Base-by-base conservation (phyloP, 192 early-diverging fungal species). In the Coemansia sp. region DNA sequence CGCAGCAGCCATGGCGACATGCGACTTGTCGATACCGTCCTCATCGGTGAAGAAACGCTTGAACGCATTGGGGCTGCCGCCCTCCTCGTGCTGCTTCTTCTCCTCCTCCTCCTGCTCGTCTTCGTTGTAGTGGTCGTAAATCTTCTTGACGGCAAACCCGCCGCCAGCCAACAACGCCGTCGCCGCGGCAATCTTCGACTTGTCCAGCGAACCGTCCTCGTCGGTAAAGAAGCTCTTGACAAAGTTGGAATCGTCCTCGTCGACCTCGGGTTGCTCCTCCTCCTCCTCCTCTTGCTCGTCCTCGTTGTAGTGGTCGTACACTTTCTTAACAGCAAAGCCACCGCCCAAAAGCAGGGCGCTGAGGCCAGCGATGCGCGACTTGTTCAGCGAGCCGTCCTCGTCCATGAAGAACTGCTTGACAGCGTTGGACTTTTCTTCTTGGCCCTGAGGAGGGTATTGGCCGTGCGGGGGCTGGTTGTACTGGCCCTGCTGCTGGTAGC, bases 11-110 rank as follows among this genome's bases (percentile, higher is more conserved):
- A 75, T 20, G 31, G 58, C 55, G 10, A 65, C 37, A 12, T 51
- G 66, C 37, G 72, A 65, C 62, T 74, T 74, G 66, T 64, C 54
- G 14, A 65, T 24, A 15, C 67, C 72, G 12, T 74, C 72, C n/a
- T 68, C 66, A 34, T 68, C 47, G 14, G 26, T 50, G 38, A 65
- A 74, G 48, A 67, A 71, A 18, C 60, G 36, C 60, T 63, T 58
- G 48, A 63, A 42, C 36, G 24, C 21, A 38, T 64, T 60, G 7
- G 50, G 57, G 34, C 42, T 53, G 54, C 54, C 53, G 5, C 53
- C 36, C 54, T 66, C 42, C 4, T 57, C 52, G 31, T 47, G 15
- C 26, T 62, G 28, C 24, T 50, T 34, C n/a, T 50, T 14, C 40
- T 47, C 54, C n/a, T 55, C 15, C 56, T 66, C 52, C 26, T 50